A percentile compares a stretch with the other conserved stretches of the same genome.
phyloP scores from a whole-genome alignment of 2,329 filamentous ascomycete species.

The Ophiostoma perfectum region DNA sequence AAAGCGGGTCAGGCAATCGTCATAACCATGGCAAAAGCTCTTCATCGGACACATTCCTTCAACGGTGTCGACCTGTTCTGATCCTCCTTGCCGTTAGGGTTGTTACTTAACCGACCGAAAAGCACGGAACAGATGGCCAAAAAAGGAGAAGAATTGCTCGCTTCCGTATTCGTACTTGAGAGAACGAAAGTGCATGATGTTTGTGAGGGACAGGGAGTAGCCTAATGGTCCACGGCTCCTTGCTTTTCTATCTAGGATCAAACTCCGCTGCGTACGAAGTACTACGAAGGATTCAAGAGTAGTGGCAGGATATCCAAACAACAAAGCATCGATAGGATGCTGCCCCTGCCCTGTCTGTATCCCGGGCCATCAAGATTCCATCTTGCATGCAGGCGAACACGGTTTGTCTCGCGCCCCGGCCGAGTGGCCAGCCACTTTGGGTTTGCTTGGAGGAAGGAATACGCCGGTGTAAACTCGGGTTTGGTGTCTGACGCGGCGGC shows the following conservation, averaged over 20 bases:
- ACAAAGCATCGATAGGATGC: not conserved
- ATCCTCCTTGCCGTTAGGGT: not conserved
- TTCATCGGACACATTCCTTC: not conserved
- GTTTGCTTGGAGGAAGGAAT: not conserved
- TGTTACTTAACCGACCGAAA: not conserved
- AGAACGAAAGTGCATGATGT: not conserved
- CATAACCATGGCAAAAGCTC: not conserved
- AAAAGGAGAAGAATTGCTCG: not conserved
- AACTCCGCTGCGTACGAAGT: too few species aligned
- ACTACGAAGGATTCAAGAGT: too few species aligned
- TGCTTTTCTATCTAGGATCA: too few species aligned
- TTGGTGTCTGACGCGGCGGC: not conserved
- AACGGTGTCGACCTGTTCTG: not conserved
- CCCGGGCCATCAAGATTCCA: not conserved
- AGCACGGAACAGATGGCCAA: not conserved
- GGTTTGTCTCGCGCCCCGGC: not conserved
- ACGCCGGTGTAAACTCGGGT: not conserved
- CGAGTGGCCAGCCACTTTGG: not conserved
- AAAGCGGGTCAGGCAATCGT: not conserved
- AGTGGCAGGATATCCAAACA: too few species aligned
- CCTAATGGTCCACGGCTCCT: too few species aligned
- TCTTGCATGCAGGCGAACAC: slow-evolving; percentile 7
- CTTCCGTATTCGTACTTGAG: not conserved
- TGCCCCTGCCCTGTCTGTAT: not conserved
- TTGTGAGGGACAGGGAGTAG: not conserved